Evolutionary conservation across 2,329 filamentous ascomycete genomes (phyloP).

Genomic region (Ascochyta lentis): DNA sequence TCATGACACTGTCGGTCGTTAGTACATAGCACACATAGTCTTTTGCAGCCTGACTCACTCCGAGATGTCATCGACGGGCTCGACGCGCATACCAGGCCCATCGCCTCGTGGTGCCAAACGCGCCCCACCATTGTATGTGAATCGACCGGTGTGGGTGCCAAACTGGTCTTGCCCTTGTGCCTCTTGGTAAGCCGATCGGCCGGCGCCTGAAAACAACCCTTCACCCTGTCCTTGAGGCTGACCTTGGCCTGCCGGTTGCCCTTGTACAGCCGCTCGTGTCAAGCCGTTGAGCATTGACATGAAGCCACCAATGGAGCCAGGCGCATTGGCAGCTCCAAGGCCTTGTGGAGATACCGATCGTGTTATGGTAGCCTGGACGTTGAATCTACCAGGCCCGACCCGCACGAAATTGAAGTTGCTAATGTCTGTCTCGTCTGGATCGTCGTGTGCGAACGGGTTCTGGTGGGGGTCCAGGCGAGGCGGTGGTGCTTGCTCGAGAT

Average conservation of each 20-base stretch:
- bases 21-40: conserved; percentile 37
- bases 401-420: conserved; percentile 54
- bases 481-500: conserved; percentile 33
- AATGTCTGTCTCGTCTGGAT: conserved; percentile 59
- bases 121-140: conserved; percentile 42
- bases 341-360: conserved; percentile 38
- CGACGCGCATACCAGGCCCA: conserved; percentile 55
- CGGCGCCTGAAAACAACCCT: conserved; percentile 21
- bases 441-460: conserved; percentile 58
- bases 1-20: conserved; percentile 37
- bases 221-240: conserved; percentile 28
- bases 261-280: conserved; percentile 41
- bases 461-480: conserved; percentile 48
- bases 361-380: conserved; percentile 45
- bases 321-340: conserved; percentile 27
- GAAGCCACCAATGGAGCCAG: conserved; percentile 50
- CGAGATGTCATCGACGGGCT: conserved; percentile 55
- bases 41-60: conserved; percentile 42
- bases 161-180: conserved; percentile 20
- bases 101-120: conserved; percentile 60
- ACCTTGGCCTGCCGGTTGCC: conserved; percentile 15
- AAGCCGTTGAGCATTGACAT: conserved; percentile 56
- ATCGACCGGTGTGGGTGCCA: conserved; percentile 30
- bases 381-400: conserved; percentile 43
- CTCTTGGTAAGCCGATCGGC: conserved; percentile 24